These are phyloP conservation scores for Diaporthe helianthi DNA, from an alignment of 2,329 filamentous ascomycete species.

Conservation along the genomic window DNA sequence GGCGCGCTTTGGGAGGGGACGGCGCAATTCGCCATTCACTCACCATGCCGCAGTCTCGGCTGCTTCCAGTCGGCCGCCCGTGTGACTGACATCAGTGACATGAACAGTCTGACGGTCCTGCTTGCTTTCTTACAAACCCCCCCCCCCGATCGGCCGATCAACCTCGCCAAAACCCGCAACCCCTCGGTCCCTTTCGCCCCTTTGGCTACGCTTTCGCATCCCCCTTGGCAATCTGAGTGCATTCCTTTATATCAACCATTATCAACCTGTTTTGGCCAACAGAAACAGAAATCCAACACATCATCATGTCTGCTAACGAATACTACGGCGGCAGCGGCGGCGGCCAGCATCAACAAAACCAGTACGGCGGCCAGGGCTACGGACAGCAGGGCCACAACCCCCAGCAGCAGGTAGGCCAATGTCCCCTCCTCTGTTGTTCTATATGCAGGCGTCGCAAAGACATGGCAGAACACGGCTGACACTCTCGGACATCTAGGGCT, in stretches of 20 bases:
- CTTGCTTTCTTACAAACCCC: background rate
- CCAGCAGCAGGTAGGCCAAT: conserved; percentile 38
- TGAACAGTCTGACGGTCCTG: background rate
- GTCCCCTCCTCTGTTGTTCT: conserved; percentile 30
- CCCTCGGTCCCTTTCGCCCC: background rate
- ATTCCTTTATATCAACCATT: background rate
- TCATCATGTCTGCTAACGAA: conserved; percentile 38
- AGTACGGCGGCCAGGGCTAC: conserved; percentile 36
- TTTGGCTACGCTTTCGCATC: background rate
- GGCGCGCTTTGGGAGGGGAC: conserved; percentile 17
- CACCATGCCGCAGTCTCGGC: conserved; percentile 24
- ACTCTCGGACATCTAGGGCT: background rate
- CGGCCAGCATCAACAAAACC: conserved; percentile 33
- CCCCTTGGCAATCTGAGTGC: background rate
- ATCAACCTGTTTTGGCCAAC: background rate
- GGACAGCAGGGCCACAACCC: conserved; percentile 37
- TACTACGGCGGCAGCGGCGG: conserved; percentile 35
- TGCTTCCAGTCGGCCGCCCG: conserved; percentile 17
- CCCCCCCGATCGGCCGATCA: background rate
- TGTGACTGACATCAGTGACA: background rate
- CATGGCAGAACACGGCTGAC: background rate
- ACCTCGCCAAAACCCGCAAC: background rate
- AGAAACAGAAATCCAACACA: background rate
- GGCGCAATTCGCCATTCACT: conserved; percentile 7
- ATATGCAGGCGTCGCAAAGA: conserved; percentile 38